phyloP scores from a whole-genome alignment of 1,284 basidiomycete genomes.

The Rhodotorula sp. region DNA sequence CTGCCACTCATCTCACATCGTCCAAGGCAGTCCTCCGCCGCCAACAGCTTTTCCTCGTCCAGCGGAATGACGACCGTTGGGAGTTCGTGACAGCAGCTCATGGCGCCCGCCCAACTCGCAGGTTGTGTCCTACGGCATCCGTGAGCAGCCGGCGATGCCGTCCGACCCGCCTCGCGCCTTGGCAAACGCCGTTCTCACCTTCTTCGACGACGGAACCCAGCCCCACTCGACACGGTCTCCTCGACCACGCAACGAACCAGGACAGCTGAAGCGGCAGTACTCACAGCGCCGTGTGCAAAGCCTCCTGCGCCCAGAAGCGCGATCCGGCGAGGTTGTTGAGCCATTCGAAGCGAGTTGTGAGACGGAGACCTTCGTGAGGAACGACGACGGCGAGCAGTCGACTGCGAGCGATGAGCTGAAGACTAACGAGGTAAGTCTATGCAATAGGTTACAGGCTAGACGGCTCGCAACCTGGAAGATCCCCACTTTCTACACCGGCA shows the following conservation, averaged over 20 bases:
- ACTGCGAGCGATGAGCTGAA: too few relatives aligned
- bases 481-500: slow-evolving; percentile 1
- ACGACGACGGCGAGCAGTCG: too few relatives aligned
- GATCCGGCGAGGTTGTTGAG: not conserved
- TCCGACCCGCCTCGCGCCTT: not conserved
- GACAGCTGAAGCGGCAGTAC: not conserved
- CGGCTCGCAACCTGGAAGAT: too few relatives aligned
- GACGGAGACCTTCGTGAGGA: too few relatives aligned
- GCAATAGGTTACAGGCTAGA: too few relatives aligned
- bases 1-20: not conserved
- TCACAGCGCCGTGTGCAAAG: slow-evolving; percentile 15
- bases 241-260: not conserved
- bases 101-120: not conserved
- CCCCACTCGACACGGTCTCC: not conserved
- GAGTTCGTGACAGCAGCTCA: too few relatives aligned
- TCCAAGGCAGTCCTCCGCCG: not conserved
- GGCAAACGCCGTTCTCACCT: not conserved
- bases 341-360: too few relatives aligned
- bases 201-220: not conserved
- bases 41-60: too few relatives aligned
- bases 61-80: too few relatives aligned
- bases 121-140: too few relatives aligned
- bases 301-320: slow-evolving; percentile 25
- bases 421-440: too few relatives aligned
- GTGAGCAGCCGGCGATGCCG: too few relatives aligned